phyloP scores from a whole-genome alignment of 2,329 filamentous ascomycete species.

The Penicillium concentricum region DNA sequence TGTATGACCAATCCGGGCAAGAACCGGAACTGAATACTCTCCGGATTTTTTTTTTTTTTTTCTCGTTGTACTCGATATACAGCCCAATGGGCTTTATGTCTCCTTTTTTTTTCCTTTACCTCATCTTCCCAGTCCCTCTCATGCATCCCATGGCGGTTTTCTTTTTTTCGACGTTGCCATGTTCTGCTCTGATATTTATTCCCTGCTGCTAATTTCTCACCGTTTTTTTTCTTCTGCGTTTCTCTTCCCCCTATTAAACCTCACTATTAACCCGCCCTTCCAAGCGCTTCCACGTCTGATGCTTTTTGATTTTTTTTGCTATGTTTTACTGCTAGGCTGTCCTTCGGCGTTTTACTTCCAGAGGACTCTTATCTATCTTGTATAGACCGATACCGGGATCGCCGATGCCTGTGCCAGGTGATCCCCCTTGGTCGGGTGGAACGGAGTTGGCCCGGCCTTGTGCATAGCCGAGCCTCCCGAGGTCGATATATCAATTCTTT shows the following conservation, averaged over 20 bases:
- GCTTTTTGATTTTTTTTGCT: not conserved
- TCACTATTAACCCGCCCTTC: slow-evolving; percentile 1
- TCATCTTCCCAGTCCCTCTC: slow-evolving; percentile 3
- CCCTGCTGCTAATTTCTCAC: slow-evolving; percentile 4
- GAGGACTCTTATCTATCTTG: not conserved
- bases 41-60: not conserved
- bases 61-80: slow-evolving; percentile 2
- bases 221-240: not conserved
- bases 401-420: not conserved
- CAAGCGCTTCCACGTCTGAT: slow-evolving; percentile 12
- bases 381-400: not conserved
- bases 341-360: not conserved
- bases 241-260: not conserved
- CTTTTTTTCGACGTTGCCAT: slow-evolving; percentile 1
- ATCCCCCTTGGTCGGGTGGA: not conserved
- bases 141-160: slow-evolving; percentile 19
- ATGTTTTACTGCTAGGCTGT: not conserved
- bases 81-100: slow-evolving; percentile 2
- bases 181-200: slow-evolving; percentile 3
- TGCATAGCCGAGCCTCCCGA: not conserved
- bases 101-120: slow-evolving; percentile 1
- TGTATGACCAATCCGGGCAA: not conserved
- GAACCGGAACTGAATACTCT: not conserved
- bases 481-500: not conserved
- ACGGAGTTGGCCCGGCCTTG: not conserved